Evolutionary conservation across 768 basidiomycete species (phyloP).

Genomic region (Pleurotus tuber-regium): DNA sequence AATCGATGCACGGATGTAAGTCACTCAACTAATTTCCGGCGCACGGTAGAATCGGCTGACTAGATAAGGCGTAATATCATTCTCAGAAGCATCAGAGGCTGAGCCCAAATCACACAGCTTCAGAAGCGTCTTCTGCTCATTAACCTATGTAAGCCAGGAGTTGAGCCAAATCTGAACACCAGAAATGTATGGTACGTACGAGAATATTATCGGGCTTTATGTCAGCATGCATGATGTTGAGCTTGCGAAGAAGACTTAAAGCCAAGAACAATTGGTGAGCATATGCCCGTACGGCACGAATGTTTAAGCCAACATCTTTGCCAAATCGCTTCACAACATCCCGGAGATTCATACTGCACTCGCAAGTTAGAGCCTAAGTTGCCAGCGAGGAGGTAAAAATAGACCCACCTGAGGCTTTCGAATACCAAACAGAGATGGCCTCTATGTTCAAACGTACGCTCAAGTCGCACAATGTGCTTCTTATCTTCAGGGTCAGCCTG

Average conservation of each 20-base stretch:
- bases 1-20: constrained; percentile 3
- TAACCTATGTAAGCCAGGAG: constrained; percentile 64
- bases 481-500: constrained; percentile 96
- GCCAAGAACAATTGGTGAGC: constrained; percentile 94
- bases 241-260: constrained; percentile 80
- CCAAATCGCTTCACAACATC: constrained; percentile 98
- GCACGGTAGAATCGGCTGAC: constrained; percentile 98
- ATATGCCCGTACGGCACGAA: constrained; percentile 98
- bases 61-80: constrained; percentile 97
- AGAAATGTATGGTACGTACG: constrained; percentile 43
- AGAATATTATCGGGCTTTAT: constrained; percentile 99
- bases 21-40: constrained; percentile 89
- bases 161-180: background rate
- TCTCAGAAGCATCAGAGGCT: constrained; percentile 90
- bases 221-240: constrained; percentile 96
- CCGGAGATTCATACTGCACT: constrained; percentile 89
- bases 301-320: constrained; percentile 95
- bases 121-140: constrained; percentile 88
- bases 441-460: constrained; percentile 94
- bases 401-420: constrained; percentile 85
- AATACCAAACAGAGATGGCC: constrained; percentile 97
- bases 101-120: constrained; percentile 98
- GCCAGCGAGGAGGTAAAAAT: background rate
- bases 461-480: constrained; percentile 92
- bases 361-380: background rate